A percentile compares a stretch with the other conserved stretches of the same genome.
Conservation (phyloP, 1,139 yeast genomes). For the Wickerhamomyces sp. region DNA sequence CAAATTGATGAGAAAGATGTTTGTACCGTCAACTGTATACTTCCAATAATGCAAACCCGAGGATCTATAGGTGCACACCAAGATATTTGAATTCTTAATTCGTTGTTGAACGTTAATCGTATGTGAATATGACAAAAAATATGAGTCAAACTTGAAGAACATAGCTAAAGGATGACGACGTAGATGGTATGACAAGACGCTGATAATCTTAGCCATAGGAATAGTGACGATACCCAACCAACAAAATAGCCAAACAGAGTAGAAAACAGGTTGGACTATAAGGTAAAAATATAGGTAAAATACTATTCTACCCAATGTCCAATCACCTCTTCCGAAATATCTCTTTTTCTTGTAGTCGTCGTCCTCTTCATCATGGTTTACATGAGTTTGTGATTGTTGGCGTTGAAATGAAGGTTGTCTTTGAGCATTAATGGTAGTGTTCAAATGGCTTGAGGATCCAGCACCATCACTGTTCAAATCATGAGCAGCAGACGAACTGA, state of each 20-base stretch:
- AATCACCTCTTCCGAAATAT: constrained; percentile 86
- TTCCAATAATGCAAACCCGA: constrained; percentile 91
- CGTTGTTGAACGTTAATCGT: constrained; percentile 26
- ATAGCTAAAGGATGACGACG: constrained; percentile 89
- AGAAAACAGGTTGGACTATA: constrained; percentile 63
- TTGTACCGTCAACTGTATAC: constrained; percentile 94
- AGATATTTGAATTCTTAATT: constrained; percentile 41
- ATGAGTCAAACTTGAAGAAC: constrained; percentile 53
- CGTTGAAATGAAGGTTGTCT: constrained; percentile 1
- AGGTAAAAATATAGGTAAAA: constrained; percentile 73
- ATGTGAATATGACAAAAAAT: constrained; percentile 26
- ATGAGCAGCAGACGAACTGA: constrained; percentile 27
- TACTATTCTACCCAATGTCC: constrained; percentile 80
- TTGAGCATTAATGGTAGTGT: constrained; percentile 2
- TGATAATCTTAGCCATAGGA: constrained; percentile 80
- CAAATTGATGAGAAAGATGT: constrained; percentile 84
- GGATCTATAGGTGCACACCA: constrained; percentile 84
- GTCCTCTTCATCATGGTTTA: constrained; percentile 17
- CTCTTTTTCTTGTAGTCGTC: constrained; percentile 46
- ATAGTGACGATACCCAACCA: constrained; percentile 88
- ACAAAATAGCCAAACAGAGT: constrained; percentile 51
- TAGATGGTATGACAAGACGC: constrained; percentile 69
- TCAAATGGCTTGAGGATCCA: background rate
- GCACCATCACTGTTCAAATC: background rate
- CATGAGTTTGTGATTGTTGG: constrained; percentile 6